Percentiles rank a stretch among this genome's conserved stretches.
phyloP scores from a whole-genome alignment of 306 rosid genomes.

The Fragaria vesca region DNA sequence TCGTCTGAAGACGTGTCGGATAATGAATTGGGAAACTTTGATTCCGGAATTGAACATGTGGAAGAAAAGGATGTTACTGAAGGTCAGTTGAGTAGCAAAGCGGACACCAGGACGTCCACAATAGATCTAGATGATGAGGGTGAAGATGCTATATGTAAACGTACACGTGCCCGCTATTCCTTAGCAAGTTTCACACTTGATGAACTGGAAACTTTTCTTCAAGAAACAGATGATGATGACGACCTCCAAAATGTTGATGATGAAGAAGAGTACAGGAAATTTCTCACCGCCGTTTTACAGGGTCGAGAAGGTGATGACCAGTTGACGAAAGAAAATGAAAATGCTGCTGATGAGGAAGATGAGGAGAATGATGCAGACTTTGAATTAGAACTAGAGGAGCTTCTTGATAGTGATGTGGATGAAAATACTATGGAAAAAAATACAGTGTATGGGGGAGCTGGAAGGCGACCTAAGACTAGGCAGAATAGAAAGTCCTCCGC shows the following conservation, averaged over 20 bases:
- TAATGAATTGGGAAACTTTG: constrained; percentile 31
- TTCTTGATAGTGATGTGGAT: constrained; percentile 80
- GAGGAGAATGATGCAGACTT: constrained; percentile 96
- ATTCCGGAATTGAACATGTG: constrained; percentile 30
- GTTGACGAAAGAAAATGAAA: constrained; percentile 59
- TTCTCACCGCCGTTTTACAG: constrained; percentile 79
- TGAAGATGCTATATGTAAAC: constrained; percentile 84
- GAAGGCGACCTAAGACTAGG: constrained; percentile 83
- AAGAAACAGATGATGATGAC: constrained; percentile 94
- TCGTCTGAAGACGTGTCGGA: constrained; percentile 28
- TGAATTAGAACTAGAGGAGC: constrained; percentile 95
- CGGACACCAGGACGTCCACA: constrained; percentile 31
- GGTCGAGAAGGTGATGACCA: constrained; percentile 58
- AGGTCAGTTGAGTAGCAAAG: constrained; percentile 37
- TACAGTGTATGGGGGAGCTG: constrained; percentile 49
- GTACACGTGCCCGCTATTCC: constrained; percentile 94
- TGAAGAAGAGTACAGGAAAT: constrained; percentile 86
- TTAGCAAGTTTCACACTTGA: constrained; percentile 86
- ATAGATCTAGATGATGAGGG: constrained; percentile 50
- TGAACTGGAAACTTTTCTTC: constrained; percentile 93
- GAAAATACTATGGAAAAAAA: constrained; percentile 40
- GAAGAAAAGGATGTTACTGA: constrained; percentile 37
- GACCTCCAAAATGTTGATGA: constrained; percentile 86
- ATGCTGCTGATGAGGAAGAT: constrained; percentile 67
- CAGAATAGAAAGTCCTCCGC: constrained; percentile 56